phyloP scores from a whole-genome alignment of 352 stramenopile species.

The Detonula confervacea region DNA sequence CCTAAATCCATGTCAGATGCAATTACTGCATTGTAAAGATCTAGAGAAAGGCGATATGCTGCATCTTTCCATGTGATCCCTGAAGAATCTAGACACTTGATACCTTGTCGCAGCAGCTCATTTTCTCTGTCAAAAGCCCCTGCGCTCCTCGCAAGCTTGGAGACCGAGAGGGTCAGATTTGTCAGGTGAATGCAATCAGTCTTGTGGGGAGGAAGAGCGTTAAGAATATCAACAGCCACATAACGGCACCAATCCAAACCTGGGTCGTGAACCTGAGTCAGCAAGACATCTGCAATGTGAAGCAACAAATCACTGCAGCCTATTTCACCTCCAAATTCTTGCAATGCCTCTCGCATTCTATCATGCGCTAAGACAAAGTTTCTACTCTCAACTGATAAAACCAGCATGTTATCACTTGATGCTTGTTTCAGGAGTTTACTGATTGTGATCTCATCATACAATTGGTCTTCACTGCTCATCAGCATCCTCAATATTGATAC shows the following conservation, averaged over 20 bases:
- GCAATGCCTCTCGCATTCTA: neutral
- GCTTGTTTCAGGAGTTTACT: constrained; percentile 8
- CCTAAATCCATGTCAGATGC: constrained; percentile 16
- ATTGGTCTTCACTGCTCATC: neutral
- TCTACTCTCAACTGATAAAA: constrained; percentile 10
- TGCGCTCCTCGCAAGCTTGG: constrained; percentile 19
- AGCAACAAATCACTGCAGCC: constrained; percentile 1
- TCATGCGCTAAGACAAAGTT: constrained; percentile 10
- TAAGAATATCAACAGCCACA: constrained; percentile 37
- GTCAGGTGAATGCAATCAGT: no score
- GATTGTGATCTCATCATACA: constrained; percentile 1
- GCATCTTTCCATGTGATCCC: constrained; percentile 14
- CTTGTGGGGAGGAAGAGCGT: constrained; percentile 12
- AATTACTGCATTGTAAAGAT: constrained; percentile 26
- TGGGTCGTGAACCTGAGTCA: neutral
- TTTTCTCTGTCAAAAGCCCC: constrained; percentile 29
- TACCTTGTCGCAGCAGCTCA: constrained; percentile 16
- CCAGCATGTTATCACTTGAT: constrained; percentile 1
- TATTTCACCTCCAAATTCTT: neutral
- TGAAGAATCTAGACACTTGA: constrained; percentile 16
- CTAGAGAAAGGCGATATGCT: constrained; percentile 4
- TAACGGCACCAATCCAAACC: constrained; percentile 30
- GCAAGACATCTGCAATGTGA: constrained; percentile 23
- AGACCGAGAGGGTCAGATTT: constrained; percentile 6
- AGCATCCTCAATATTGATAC: neutral